Evolutionary conservation across 2,329 filamentous ascomycete species (phyloP), one percentile per base, ranked within the genome.

Genomic region (Raffaelea ambrosiae): DNA sequence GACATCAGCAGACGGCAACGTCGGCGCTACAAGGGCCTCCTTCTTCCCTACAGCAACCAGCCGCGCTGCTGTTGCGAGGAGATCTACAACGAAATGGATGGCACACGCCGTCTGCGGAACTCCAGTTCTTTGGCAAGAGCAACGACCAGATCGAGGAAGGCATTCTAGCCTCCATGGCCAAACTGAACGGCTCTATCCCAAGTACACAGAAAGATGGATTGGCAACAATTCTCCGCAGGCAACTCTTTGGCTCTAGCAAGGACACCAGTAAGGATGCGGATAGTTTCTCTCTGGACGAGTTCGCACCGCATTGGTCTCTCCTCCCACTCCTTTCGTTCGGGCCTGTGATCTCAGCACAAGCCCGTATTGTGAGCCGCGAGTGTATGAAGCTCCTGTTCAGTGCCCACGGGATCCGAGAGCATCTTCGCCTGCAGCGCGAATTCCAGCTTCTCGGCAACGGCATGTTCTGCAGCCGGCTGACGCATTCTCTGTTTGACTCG

Each of bases 381-480:
- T 86, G 86, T 48, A 77, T 95, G 56, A 69, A 66, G 46, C 69
- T 94, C 9, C 76, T 97, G 19, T 94, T 96, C 61, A 76, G 76
- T 18, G 73, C 80, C 5, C 86, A 95, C 59, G 70, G 79, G 10
- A 66, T 98, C 4, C 76, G 79, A 16, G 69, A 77, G 2, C 89
- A 97, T 59, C 67, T 97, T 0, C 71, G 73, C 4, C 60, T 95
- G 2, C 88, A 95, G 58, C 80, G 79, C 50, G 77, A 84, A 40
- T 96, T 93, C 54, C 86, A 94, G 46, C 74, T 97, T 2, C 72
- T 97, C 7, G 86, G 88, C 2, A 89, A 93, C 57, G 89, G 89
- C 5, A 73, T 87, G 16, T 96, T 96, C 61, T 82, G 84, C 46
- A 84, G 84, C 44, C 81, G 84, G 2, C 73, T 98, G 1, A 84